Conservation (phyloP, 768 basidiomycete species). For the Hygrophoropsis aurantiaca region DNA sequence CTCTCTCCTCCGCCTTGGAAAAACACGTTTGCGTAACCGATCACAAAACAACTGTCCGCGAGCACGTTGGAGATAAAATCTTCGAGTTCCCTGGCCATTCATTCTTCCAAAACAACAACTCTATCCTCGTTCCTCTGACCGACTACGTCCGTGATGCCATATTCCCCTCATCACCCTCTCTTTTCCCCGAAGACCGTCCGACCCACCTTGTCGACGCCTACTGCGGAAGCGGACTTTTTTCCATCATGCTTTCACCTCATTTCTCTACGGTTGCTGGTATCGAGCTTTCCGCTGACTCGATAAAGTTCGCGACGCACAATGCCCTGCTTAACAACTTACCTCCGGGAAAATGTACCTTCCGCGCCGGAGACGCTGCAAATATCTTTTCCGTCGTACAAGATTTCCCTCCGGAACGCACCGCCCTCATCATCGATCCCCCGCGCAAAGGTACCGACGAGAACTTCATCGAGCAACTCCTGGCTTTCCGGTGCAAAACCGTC, state of each 20-base stretch:
- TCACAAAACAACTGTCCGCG: slow-evolving; percentile 78
- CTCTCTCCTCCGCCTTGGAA: slow-evolving; percentile 39
- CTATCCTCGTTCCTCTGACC: slow-evolving; percentile 83
- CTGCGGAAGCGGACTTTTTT: slow-evolving; percentile 88
- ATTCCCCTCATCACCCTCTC: slow-evolving; percentile 35
- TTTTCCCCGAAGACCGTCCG: slow-evolving; percentile 24
- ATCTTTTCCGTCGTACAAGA: slow-evolving; percentile 70
- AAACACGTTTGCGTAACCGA: slow-evolving; percentile 81
- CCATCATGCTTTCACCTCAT: slow-evolving; percentile 73
- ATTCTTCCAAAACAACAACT: slow-evolving; percentile 99
- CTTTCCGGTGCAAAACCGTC: slow-evolving; percentile 63
- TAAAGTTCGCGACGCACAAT: slow-evolving; percentile 66
- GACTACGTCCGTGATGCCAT: slow-evolving; percentile 78
- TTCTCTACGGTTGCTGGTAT: slow-evolving; percentile 85
- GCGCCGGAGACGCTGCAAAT: slow-evolving; percentile 79
- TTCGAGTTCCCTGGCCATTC: slow-evolving; percentile 87
- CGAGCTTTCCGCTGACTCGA: slow-evolving; percentile 76
- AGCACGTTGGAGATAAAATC: slow-evolving; percentile 74
- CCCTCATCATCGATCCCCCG: slow-evolving; percentile 85
- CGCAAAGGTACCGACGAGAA: slow-evolving; percentile 88
- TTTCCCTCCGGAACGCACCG: slow-evolving; percentile 69
- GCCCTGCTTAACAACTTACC: slow-evolving; percentile 63
- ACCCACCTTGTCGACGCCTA: slow-evolving; percentile 96
- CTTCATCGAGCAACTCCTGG: slow-evolving; percentile 75
- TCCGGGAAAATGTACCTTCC: slow-evolving; percentile 59